Evolutionary conservation across 2,329 filamentous ascomycete genomes (phyloP).

Genomic region (Botrytis pseudocinerea): DNA sequence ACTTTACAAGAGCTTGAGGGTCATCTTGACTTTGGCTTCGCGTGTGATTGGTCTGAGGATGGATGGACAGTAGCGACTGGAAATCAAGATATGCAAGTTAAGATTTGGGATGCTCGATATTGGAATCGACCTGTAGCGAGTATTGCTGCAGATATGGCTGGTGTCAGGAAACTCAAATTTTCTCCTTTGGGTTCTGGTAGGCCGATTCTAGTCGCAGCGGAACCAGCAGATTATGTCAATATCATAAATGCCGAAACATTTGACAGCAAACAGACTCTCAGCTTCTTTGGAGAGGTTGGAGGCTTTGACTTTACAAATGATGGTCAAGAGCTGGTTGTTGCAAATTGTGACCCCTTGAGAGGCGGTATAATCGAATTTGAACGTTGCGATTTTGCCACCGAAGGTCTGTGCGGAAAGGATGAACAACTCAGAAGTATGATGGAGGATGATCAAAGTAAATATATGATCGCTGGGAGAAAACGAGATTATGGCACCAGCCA

Average conservation of each 20-base stretch:
- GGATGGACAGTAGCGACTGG: conserved; percentile 75
- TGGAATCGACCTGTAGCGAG: conserved; percentile 59
- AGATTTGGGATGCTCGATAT: conserved; percentile 74
- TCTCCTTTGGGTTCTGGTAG: conserved; percentile 69
- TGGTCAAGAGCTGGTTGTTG: conserved; percentile 66
- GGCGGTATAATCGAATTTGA: conserved; percentile 54
- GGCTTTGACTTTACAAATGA: conserved; percentile 67
- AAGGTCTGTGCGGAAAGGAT: conserved; percentile 21
- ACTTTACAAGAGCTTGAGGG: conserved; percentile 59
- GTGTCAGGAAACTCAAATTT: conserved; percentile 69
- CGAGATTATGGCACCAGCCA: background rate
- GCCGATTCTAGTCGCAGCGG: conserved; percentile 68
- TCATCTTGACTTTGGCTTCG: conserved; percentile 71
- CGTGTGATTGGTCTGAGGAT: conserved; percentile 78
- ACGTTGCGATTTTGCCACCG: conserved; percentile 36
- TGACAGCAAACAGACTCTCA: conserved; percentile 65
- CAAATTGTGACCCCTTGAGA: conserved; percentile 64
- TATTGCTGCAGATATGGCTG: conserved; percentile 65
- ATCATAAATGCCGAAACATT: conserved; percentile 69
- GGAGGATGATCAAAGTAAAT: conserved; percentile 10
- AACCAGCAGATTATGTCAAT: conserved; percentile 72
- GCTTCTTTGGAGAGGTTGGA: conserved; percentile 74
- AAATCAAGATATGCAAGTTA: conserved; percentile 71
- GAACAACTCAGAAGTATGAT: conserved; percentile 5
- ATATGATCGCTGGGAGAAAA: conserved; percentile 9